phyloP scores from a whole-genome alignment of 129 eudicot genomes.

The Apium graveolens region DNA sequence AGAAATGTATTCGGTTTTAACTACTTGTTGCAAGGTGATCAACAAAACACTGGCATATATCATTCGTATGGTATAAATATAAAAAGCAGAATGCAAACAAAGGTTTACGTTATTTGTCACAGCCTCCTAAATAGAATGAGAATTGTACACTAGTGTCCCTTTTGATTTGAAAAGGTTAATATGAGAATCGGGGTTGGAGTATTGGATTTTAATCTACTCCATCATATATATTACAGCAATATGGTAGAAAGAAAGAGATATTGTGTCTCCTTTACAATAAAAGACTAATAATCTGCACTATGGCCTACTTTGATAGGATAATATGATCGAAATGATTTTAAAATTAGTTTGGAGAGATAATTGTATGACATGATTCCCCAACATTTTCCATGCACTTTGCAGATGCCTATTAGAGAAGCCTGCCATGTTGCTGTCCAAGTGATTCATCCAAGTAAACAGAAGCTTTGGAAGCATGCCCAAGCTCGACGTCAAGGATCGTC shows the following conservation, averaged over 20 bases:
- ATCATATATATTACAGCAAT: neutral
- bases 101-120: neutral
- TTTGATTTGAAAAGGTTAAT: neutral
- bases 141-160: neutral
- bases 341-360: neutral
- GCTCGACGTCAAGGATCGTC: constrained; percentile 88
- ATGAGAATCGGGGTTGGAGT: neutral
- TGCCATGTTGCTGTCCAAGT: constrained; percentile 94
- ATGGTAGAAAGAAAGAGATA: neutral
- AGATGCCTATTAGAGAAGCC: constrained; percentile 99
- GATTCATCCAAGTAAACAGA: constrained; percentile 73
- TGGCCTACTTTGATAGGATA: neutral
- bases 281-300: neutral
- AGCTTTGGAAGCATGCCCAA: constrained; percentile 95
- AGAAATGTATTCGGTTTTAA: neutral
- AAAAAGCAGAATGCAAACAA: neutral
- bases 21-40: neutral
- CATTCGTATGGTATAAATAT: neutral
- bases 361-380: neutral
- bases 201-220: neutral
- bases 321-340: neutral
- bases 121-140: neutral
- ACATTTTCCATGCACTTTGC: constrained; percentile 3
- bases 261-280: neutral
- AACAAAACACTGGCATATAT: neutral